Conservation (phyloP, 495 filamentous ascomycete species). For the Aspergillus egyptiacus region DNA sequence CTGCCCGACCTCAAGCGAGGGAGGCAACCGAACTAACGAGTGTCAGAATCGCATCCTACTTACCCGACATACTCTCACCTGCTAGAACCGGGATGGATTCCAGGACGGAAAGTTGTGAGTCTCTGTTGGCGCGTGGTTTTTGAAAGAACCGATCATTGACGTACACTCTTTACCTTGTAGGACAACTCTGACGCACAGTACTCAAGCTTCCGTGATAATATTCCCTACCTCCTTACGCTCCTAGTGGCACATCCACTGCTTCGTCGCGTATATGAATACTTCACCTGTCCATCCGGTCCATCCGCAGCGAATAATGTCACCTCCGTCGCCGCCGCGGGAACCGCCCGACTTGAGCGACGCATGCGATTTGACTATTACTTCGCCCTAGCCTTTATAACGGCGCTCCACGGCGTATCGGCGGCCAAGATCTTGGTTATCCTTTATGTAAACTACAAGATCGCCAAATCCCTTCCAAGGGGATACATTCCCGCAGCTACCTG, state of each 20-base stretch:
- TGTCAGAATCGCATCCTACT: slow-evolving; percentile 69
- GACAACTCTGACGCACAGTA: slow-evolving; percentile 92
- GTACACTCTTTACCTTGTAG: slow-evolving; percentile 31
- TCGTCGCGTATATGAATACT: slow-evolving; percentile 60
- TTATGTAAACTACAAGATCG: slow-evolving; percentile 73
- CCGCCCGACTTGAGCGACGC: slow-evolving; percentile 67
- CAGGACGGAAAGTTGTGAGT: slow-evolving; percentile 83
- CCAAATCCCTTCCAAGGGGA: slow-evolving; percentile 57
- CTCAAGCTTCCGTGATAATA: slow-evolving; percentile 75
- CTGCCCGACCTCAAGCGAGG: background rate
- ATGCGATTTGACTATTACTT: slow-evolving; percentile 80
- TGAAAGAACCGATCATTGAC: background rate
- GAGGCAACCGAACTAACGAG: slow-evolving; percentile 17
- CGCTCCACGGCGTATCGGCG: slow-evolving; percentile 78
- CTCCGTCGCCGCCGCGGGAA: slow-evolving; percentile 42
- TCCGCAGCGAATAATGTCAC: slow-evolving; percentile 10
- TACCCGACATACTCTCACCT: slow-evolving; percentile 67
- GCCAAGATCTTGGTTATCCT: slow-evolving; percentile 78
- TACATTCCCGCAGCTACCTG: slow-evolving; percentile 75
- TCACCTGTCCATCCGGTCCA: slow-evolving; percentile 15
- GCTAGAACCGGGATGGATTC: slow-evolving; percentile 84
- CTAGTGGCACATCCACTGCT: slow-evolving; percentile 71
- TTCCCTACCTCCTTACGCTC: slow-evolving; percentile 69
- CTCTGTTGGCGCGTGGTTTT: background rate
- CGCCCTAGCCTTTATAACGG: slow-evolving; percentile 67